Evolutionary conservation across 805 yeast species (phyloP), one percentile per base, ranked within the genome.

Genomic region (Hermanozyma aechmeae): DNA sequence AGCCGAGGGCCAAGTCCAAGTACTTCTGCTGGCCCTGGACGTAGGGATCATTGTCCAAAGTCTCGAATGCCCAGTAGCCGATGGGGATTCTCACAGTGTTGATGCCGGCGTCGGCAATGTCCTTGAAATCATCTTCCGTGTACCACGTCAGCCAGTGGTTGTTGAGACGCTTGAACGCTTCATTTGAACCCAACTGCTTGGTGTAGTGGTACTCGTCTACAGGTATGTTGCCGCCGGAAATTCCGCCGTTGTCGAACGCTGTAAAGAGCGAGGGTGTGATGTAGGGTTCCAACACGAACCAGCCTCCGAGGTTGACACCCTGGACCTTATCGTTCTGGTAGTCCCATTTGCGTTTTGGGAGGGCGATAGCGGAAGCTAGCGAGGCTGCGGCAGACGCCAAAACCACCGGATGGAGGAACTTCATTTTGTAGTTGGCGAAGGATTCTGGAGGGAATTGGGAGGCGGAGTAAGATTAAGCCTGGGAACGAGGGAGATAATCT

Each of bases 41-140:
- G 41, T 75, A 79, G 0, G 84, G 83, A 50, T 79, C 85, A 18
- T 47, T 51, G 9, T 55, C 31, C 54, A 50, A 26, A 21, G 53
- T 53, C 33, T 63, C 64, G 55, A 76, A 77, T 1, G 87, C 83
- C 92, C 93, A 82, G 50, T 81, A 81, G 3, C 89, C 89, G 28
- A 80, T 68, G 1, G 92, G 92, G 21, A 82, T 66, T 27, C 92
- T 57, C n/a, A 80, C 84, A 46, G 77, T 59, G 43, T 79, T 77
- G 37, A 79, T 66, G 0, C 84, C 85, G 40, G 56, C 58, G 3
- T 43, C 43, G 29, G 59, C 60, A 17, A 77, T 76, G 23, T 60
- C 56, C 16, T 50, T 42, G 37, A 79, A 73, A 49, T 79, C 85
- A 3, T 58, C 46, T 41, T 76, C 82, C 6, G 65, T 70, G 35